Percentiles rank a stretch among this genome's conserved stretches.
Evolutionary conservation across 1,284 basidiomycete genomes (phyloP).

Genomic region (Ceratobasidium sp.): DNA sequence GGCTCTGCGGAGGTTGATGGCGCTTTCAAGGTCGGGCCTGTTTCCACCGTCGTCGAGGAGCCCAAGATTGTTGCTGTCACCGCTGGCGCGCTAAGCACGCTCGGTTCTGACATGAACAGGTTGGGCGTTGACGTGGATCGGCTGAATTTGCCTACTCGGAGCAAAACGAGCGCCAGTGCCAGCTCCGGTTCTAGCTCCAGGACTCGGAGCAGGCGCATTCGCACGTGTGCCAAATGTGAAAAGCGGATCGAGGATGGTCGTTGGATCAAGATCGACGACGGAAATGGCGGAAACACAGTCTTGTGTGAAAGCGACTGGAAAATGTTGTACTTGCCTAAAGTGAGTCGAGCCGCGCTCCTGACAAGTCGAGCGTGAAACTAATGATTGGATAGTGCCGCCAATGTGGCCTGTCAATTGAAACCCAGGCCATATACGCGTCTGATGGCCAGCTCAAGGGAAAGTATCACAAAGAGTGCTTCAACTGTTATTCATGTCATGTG

Average conservation of each 20-base stretch:
- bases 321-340: constrained; percentile 90
- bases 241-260: constrained; percentile 74
- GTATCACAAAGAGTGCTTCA: constrained; percentile 88
- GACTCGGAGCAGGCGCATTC: constrained; percentile 42
- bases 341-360: constrained; percentile 50
- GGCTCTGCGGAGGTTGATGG: constrained; percentile 33
- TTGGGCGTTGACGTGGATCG: constrained; percentile 13
- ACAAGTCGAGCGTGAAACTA: constrained; percentile 44
- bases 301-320: constrained; percentile 91
- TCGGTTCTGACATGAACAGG: constrained; percentile 23
- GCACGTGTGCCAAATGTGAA: constrained; percentile 68
- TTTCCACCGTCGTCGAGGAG: background rate
- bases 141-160: constrained; percentile 23
- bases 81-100: constrained; percentile 4
- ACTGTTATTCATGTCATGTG: constrained; percentile 79
- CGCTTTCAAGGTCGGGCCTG: constrained; percentile 22
- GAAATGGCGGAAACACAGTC: constrained; percentile 58
- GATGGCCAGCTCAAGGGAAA: constrained; percentile 93
- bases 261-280: constrained; percentile 75
- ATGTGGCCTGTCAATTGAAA: constrained; percentile 83
- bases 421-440: constrained; percentile 84
- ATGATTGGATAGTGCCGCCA: constrained; percentile 69
- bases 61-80: constrained; percentile 23
- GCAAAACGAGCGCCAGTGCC: constrained; percentile 20
- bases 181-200: constrained; percentile 36